Conservation (phyloP, 352 stramenopile species). For the Saprolegnia parasitica region DNA sequence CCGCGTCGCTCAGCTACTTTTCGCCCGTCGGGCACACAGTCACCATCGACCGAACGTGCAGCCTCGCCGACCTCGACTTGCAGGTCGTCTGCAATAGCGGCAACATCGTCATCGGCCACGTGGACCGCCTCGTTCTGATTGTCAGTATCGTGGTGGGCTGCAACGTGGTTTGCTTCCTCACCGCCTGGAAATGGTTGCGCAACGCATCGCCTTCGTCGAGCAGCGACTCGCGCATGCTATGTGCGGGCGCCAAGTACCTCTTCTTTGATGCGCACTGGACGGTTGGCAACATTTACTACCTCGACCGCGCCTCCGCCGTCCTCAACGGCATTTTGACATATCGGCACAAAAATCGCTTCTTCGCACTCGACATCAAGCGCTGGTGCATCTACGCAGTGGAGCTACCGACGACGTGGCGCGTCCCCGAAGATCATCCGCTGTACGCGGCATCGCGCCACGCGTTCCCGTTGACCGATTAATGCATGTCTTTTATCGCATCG, state of each 20-base stretch:
- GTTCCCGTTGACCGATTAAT: too few species aligned
- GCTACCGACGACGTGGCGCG: background rate
- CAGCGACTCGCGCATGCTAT: too few species aligned
- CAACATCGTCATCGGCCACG: constrained; percentile 1
- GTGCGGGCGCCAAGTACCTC: constrained; percentile 1
- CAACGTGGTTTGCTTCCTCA: constrained; percentile 8
- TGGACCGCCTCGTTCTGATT: background rate
- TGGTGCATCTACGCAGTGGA: background rate
- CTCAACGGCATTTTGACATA: background rate
- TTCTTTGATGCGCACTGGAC: background rate
- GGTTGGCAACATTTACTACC: background rate
- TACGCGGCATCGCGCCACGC: too few species aligned
- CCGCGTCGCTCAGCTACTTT: background rate
- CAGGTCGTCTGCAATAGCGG: constrained; percentile 14
- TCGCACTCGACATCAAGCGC: constrained; percentile 6
- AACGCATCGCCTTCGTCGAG: too few species aligned
- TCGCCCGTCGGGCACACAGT: background rate
- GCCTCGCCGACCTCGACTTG: background rate
- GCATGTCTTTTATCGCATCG: too few species aligned
- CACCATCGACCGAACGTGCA: background rate
- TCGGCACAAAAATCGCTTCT: background rate
- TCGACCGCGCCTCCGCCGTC: constrained; percentile 5
- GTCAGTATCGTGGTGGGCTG: background rate
- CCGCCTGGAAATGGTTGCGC: too few species aligned
- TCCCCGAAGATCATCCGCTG: too few species aligned